Evolutionary conservation across 2,329 filamentous ascomycete species (phyloP).

Genomic region (Penicillium sp.): DNA sequence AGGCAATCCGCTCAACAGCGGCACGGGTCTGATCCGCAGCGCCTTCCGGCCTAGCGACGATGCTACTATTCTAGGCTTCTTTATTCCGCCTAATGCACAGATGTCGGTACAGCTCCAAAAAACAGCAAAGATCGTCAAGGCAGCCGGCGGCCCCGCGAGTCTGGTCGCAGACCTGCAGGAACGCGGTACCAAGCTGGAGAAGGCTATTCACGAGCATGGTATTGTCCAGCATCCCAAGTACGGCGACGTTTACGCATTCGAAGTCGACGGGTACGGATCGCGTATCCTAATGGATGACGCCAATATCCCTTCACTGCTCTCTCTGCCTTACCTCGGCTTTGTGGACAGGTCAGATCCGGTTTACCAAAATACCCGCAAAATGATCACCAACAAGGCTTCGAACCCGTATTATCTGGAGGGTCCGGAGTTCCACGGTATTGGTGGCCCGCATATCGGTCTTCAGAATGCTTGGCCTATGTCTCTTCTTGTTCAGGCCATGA

Average conservation of each 20-base stretch:
- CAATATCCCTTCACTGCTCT: slow-evolving; percentile 60
- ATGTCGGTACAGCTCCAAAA: slow-evolving; percentile 85
- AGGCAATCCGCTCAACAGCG: slow-evolving; percentile 84
- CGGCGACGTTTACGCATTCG: slow-evolving; percentile 61
- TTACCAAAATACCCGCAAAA: slow-evolving; percentile 84
- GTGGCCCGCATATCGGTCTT: slow-evolving; percentile 76
- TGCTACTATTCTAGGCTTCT: slow-evolving; percentile 87
- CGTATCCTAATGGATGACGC: slow-evolving; percentile 63
- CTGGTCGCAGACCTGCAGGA: slow-evolving; percentile 50
- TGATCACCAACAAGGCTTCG: slow-evolving; percentile 67
- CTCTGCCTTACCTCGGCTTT: slow-evolving; percentile 59
- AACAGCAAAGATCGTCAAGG: slow-evolving; percentile 65
- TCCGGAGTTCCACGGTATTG: slow-evolving; percentile 76
- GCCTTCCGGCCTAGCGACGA: slow-evolving; percentile 95
- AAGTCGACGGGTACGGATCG: slow-evolving; percentile 63
- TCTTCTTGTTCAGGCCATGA: slow-evolving; percentile 85
- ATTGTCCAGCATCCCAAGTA: slow-evolving; percentile 54
- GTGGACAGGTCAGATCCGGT: slow-evolving; percentile 58
- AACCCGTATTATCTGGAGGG: slow-evolving; percentile 90
- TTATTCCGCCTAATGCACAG: slow-evolving; percentile 94
- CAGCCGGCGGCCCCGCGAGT: slow-evolving; percentile 52
- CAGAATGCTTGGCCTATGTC: slow-evolving; percentile 96
- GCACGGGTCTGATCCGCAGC: slow-evolving; percentile 80
- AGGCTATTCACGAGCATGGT: slow-evolving; percentile 80
- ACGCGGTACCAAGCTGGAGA: slow-evolving; percentile 63